These are phyloP conservation scores for Deakozyma indianensis DNA, from an alignment of 805 yeast species.

Conservation along the genomic window DNA sequence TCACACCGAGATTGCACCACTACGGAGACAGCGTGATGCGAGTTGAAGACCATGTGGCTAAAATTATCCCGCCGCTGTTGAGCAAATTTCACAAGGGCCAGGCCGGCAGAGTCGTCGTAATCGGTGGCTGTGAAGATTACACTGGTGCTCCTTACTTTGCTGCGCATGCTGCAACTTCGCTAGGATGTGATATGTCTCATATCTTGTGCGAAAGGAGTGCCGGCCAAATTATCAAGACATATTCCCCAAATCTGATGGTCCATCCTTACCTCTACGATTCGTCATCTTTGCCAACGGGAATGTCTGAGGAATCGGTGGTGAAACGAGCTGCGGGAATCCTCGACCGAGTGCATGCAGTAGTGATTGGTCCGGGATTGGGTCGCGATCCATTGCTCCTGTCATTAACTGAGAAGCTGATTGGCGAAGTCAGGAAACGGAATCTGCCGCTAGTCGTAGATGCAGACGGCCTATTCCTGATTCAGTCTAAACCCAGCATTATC, in stretches of 20 bases:
- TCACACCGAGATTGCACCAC: too few species aligned
- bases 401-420: slow-evolving; percentile 42
- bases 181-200: slow-evolving; percentile 85
- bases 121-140: slow-evolving; percentile 93
- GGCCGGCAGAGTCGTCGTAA: slow-evolving; percentile 69
- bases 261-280: slow-evolving; percentile 71
- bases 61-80: slow-evolving; percentile 60
- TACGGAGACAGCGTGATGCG: too few species aligned
- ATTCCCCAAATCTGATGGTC: slow-evolving; percentile 90
- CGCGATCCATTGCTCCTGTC: slow-evolving; percentile 57
- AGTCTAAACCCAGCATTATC: slow-evolving; percentile 40
- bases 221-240: slow-evolving; percentile 66
- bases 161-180: slow-evolving; percentile 66
- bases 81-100: slow-evolving; percentile 80
- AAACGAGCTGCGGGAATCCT: slow-evolving; percentile 44
- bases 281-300: slow-evolving; percentile 14
- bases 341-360: slow-evolving; percentile 60
- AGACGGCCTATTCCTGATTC: slow-evolving; percentile 63
- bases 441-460: slow-evolving; percentile 81
- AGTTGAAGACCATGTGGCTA: too few species aligned
- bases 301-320: slow-evolving; percentile 25
- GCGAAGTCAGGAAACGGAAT: slow-evolving; percentile 37
- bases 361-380: slow-evolving; percentile 92
- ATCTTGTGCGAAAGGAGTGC: slow-evolving; percentile 75
- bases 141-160: slow-evolving; percentile 96